A percentile compares a stretch with the other conserved stretches of the same genome.
Evolutionary conservation across 257 asterid genomes (phyloP).

Genomic region (Solanum raphanifolium): DNA sequence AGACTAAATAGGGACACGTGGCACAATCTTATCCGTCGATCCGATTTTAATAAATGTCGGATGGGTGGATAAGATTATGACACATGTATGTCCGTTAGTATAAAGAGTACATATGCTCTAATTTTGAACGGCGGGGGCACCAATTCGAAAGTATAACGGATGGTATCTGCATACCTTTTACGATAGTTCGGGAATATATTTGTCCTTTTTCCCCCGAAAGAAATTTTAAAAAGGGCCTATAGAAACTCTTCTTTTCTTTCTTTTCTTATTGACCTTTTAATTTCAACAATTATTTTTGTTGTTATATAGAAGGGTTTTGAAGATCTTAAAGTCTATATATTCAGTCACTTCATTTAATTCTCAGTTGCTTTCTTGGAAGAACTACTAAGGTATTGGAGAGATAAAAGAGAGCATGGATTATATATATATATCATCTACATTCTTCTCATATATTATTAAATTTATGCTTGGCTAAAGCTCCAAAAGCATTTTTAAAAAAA

Average conservation of each 20-base stretch:
- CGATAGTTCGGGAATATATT: too few relatives aligned
- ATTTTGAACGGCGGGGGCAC: too few relatives aligned
- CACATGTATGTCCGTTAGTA: too few relatives aligned
- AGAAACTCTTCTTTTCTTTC: background rate
- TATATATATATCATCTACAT: background rate
- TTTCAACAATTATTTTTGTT: background rate
- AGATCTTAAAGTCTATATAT: background rate
- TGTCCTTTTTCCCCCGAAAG: too few relatives aligned
- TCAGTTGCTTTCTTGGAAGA: background rate
- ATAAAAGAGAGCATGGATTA: background rate
- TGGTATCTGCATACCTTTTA: too few relatives aligned
- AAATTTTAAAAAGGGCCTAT: background rate
- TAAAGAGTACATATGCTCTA: too few relatives aligned
- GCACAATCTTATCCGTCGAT: too few relatives aligned
- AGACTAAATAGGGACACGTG: too few relatives aligned
- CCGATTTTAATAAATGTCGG: too few relatives aligned
- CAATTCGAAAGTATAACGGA: too few relatives aligned
- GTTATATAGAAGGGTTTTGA: background rate
- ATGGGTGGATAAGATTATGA: too few relatives aligned
- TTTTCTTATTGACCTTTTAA: background rate
- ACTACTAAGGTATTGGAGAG: background rate
- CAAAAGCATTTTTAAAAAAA: background rate
- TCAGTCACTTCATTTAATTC: background rate
- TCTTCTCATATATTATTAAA: background rate
- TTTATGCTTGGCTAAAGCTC: background rate